phyloP scores from a whole-genome alignment of 2,329 filamentous ascomycete species.

The Madurella mycetomatis region DNA sequence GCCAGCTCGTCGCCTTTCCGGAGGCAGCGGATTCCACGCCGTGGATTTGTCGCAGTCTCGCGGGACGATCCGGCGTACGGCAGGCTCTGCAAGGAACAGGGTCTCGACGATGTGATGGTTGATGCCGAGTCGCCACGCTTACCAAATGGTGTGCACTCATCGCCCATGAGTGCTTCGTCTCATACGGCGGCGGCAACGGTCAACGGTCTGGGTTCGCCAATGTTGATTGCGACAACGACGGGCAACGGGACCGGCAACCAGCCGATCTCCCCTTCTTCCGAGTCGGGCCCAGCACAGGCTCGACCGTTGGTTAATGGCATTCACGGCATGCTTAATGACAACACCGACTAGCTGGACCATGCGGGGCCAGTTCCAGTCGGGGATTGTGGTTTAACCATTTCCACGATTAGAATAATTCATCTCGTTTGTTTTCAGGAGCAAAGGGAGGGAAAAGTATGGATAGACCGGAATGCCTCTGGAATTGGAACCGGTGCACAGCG shows the following conservation, averaged over 20 bases:
- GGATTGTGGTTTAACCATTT: background rate
- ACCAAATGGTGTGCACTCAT: conserved; percentile 45
- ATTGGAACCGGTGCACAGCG: background rate
- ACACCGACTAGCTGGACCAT: conserved; percentile 4
- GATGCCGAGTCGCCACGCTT: conserved; percentile 41
- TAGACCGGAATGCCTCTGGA: background rate
- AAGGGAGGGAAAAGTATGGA: background rate
- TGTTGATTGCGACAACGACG: conserved; percentile 14
- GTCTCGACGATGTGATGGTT: conserved; percentile 50
- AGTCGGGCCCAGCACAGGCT: conserved; percentile 23
- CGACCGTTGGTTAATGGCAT: conserved; percentile 29
- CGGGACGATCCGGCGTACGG: conserved; percentile 55
- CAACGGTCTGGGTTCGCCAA: conserved; percentile 31
- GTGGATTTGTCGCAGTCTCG: conserved; percentile 48
- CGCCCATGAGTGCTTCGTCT: conserved; percentile 35
- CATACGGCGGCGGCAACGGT: conserved; percentile 20
- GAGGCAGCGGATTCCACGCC: conserved; percentile 51
- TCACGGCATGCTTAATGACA: conserved; percentile 19
- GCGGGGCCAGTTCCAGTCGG: too few species aligned
- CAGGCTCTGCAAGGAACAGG: conserved; percentile 52
- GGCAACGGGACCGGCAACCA: conserved; percentile 22
- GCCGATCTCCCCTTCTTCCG: conserved; percentile 27
- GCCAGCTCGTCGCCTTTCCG: conserved; percentile 52
- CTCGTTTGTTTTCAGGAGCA: background rate
- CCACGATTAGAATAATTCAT: background rate